phyloP scores from a whole-genome alignment of 148 eudicot species.

The Vaccinium myrtillus region DNA sequence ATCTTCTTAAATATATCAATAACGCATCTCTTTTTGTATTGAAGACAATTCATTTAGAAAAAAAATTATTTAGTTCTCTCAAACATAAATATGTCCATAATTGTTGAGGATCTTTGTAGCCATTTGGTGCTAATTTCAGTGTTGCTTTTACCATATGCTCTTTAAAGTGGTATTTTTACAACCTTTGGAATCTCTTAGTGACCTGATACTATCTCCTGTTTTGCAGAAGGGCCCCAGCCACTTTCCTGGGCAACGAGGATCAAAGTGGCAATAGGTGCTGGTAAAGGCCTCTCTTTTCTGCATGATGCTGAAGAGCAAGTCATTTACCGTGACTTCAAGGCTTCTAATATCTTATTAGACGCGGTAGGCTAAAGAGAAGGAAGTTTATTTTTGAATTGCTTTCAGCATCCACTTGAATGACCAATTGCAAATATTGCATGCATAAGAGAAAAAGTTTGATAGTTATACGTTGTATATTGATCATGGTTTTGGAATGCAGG shows the following conservation, averaged over 20 bases:
- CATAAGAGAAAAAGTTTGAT: neutral
- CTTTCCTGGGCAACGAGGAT: slow-evolving; percentile 65
- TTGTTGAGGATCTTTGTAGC: neutral
- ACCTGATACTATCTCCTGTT: neutral
- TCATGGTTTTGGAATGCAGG: slow-evolving; percentile 33
- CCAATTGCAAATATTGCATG: neutral
- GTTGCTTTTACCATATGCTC: neutral
- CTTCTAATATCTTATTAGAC: slow-evolving; percentile 62
- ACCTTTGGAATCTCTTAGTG: neutral
- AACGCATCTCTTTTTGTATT: no score
- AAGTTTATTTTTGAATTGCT: neutral
- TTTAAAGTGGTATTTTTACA: neutral
- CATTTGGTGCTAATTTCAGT: neutral
- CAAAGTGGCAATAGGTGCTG: slow-evolving; percentile 71
- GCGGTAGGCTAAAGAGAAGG: slow-evolving; percentile 33
- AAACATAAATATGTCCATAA: no score
- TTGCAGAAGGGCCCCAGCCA: slow-evolving; percentile 66
- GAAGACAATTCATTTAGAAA: no score
- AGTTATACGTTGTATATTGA: neutral
- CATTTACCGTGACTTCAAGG: slow-evolving; percentile 74
- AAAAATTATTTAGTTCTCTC: no score
- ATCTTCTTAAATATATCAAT: no score
- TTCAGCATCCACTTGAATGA: neutral
- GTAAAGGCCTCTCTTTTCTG: slow-evolving; percentile 61
- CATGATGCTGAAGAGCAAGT: slow-evolving; percentile 68